These are phyloP conservation scores for Cercospora berteroae DNA, from an alignment of 2,329 filamentous ascomycete genomes.

Conservation along the genomic window DNA sequence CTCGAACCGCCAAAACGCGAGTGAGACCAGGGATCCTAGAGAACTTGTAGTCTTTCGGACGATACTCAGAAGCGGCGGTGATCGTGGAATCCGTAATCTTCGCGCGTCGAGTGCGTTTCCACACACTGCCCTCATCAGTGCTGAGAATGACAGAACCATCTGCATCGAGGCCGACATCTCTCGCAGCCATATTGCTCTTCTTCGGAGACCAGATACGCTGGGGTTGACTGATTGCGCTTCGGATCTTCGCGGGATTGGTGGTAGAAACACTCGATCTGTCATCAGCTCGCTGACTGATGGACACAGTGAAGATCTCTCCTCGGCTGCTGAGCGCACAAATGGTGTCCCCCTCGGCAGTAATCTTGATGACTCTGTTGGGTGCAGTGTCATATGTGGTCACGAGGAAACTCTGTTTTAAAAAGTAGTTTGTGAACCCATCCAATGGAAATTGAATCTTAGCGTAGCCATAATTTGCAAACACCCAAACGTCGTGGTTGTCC, in stretches of 20 bases:
- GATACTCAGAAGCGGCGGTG: slow-evolving; percentile 54
- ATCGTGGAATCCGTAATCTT: slow-evolving; percentile 70
- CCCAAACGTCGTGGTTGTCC: slow-evolving; percentile 83
- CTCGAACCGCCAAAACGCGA: slow-evolving; percentile 77
- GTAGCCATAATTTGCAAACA: slow-evolving; percentile 95
- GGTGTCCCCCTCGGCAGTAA: slow-evolving; percentile 83
- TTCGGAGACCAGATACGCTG: slow-evolving; percentile 85
- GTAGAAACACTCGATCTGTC: slow-evolving; percentile 66
- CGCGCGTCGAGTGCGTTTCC: slow-evolving; percentile 78
- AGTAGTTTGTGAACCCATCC: slow-evolving; percentile 68
- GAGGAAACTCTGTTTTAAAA: slow-evolving; percentile 64
- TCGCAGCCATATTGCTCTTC: slow-evolving; percentile 78
- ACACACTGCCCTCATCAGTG: slow-evolving; percentile 88
- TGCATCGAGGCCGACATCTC: slow-evolving; percentile 84
- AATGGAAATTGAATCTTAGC: slow-evolving; percentile 83
- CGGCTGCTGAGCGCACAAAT: slow-evolving; percentile 82
- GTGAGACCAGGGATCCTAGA: slow-evolving; percentile 85
- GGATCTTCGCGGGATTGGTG: slow-evolving; percentile 88
- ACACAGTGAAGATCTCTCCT: slow-evolving; percentile 85
- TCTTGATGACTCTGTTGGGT: slow-evolving; percentile 68
- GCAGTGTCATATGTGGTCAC: slow-evolving; percentile 63
- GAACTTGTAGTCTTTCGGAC: slow-evolving; percentile 91
- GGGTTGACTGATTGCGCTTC: slow-evolving; percentile 73
- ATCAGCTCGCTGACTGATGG: slow-evolving; percentile 68
- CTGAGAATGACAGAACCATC: slow-evolving; percentile 93